phyloP scores from a whole-genome alignment of 2,329 filamentous ascomycete genomes.

The Phaeosphaeriaceae sp. region DNA sequence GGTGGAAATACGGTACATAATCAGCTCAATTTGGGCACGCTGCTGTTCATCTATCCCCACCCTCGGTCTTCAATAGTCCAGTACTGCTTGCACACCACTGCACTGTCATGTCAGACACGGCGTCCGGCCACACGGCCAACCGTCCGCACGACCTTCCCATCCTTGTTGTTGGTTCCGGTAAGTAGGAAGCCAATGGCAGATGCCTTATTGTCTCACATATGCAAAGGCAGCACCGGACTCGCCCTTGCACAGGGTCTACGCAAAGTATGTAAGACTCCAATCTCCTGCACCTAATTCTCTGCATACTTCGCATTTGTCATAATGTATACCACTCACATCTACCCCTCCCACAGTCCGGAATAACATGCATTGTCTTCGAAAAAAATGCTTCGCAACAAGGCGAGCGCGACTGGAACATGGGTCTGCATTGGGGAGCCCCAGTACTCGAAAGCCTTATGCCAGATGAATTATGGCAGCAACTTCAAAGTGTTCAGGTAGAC shows the following conservation, averaged over 20 bases:
- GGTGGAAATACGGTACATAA: no score
- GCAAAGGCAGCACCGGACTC: slow-evolving; percentile 43
- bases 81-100: not conserved
- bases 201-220: slow-evolving; percentile 8
- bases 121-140: not conserved
- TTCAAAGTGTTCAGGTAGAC: slow-evolving; percentile 60
- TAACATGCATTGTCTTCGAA: slow-evolving; percentile 62
- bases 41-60: no score
- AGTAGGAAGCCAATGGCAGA: slow-evolving; percentile 15
- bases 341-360: slow-evolving; percentile 32
- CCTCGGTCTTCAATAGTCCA: not conserved
- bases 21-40: no score
- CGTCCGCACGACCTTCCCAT: slow-evolving; percentile 16
- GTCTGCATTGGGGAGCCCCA: slow-evolving; percentile 67
- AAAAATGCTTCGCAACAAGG: slow-evolving; percentile 55
- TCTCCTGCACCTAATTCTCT: no score
- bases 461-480: slow-evolving; percentile 57
- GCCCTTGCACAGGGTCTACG: slow-evolving; percentile 46
- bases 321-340: slow-evolving; percentile 5
- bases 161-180: slow-evolving; percentile 44
- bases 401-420: slow-evolving; percentile 68
- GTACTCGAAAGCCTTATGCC: slow-evolving; percentile 61
- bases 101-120: not conserved
- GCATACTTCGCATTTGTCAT: no score
- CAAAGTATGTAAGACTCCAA: slow-evolving; percentile 29